phyloP scores from a whole-genome alignment of 805 yeast species.

The Alloascoidea hylecoeti region DNA sequence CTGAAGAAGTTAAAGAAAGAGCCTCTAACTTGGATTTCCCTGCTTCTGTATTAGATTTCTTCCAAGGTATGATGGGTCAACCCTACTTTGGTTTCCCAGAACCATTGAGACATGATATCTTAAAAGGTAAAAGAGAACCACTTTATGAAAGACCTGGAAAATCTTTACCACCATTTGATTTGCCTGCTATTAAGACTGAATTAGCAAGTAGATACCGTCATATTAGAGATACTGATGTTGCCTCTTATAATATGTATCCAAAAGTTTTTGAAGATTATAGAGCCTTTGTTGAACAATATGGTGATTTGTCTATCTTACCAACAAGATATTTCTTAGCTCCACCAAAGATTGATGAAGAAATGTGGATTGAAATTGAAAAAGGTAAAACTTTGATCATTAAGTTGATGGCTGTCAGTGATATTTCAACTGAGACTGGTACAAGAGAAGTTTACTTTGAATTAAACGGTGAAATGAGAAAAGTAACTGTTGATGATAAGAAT shows the following conservation, averaged over 20 bases:
- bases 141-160: slow-evolving; percentile 69
- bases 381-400: slow-evolving; percentile 74
- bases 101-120: slow-evolving; percentile 69
- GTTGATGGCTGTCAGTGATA: slow-evolving; percentile 69
- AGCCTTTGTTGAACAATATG: slow-evolving; percentile 47
- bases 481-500: slow-evolving; percentile 59
- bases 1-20: slow-evolving; percentile 62
- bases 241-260: slow-evolving; percentile 81
- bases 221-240: slow-evolving; percentile 61
- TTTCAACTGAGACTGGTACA: slow-evolving; percentile 53
- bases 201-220: slow-evolving; percentile 51
- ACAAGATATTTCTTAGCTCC: slow-evolving; percentile 71
- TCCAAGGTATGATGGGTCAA: slow-evolving; percentile 85
- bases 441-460: slow-evolving; percentile 79
- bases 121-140: slow-evolving; percentile 72
- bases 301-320: slow-evolving; percentile 74
- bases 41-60: slow-evolving; percentile 77
- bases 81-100: slow-evolving; percentile 93
- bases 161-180: slow-evolving; percentile 58
- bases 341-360: slow-evolving; percentile 60
- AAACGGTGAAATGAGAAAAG: slow-evolving; percentile 83
- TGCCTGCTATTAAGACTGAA: slow-evolving; percentile 48
- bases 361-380: slow-evolving; percentile 62
- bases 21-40: slow-evolving; percentile 82
- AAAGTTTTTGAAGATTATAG: slow-evolving; percentile 68